Conservation (phyloP, 345 rosid genomes). For the Adansonia digitata region DNA sequence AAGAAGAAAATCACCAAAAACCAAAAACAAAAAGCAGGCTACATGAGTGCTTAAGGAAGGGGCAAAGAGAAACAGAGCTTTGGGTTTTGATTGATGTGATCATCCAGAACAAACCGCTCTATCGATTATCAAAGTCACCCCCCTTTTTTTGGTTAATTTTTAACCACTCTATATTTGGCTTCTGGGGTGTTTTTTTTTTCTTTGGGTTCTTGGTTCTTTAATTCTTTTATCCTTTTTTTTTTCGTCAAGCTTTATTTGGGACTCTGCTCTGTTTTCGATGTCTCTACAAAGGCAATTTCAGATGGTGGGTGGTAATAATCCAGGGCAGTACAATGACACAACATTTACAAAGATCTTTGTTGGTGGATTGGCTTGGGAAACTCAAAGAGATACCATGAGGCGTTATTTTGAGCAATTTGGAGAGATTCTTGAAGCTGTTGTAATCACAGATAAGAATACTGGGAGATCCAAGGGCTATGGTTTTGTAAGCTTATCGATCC, state of each 20-base stretch:
- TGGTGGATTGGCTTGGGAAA: no score
- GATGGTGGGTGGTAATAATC: conserved; percentile 34
- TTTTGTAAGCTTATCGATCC: conserved; percentile 47
- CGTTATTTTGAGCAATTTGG: conserved; percentile 92
- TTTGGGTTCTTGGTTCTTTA: neutral
- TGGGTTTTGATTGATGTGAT: conserved; percentile 31
- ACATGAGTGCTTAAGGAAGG: conserved; percentile 26
- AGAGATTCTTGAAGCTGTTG: conserved; percentile 73
- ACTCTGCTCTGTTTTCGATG: conserved; percentile 10
- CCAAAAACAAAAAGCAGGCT: conserved; percentile 16
- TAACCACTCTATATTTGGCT: conserved; percentile 34
- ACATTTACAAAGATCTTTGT: conserved; percentile 80
- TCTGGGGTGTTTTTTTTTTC: conserved; percentile 15
- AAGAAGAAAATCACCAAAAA: conserved; percentile 5
- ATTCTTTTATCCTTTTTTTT: neutral
- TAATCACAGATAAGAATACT: conserved; percentile 83
- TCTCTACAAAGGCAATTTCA: conserved; percentile 53
- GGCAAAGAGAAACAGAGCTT: neutral
- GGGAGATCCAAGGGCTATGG: conserved; percentile 98
- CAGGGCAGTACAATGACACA: conserved; percentile 51
- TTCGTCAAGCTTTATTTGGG: neutral
- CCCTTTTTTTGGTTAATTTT: neutral
- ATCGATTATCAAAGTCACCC: no score
- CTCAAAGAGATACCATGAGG: conserved; percentile 86
- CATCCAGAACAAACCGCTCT: conserved; percentile 33